These are phyloP conservation scores for Earliella scabrosa DNA, from an alignment of 1,284 basidiomycete genomes.

Conservation along the genomic window DNA sequence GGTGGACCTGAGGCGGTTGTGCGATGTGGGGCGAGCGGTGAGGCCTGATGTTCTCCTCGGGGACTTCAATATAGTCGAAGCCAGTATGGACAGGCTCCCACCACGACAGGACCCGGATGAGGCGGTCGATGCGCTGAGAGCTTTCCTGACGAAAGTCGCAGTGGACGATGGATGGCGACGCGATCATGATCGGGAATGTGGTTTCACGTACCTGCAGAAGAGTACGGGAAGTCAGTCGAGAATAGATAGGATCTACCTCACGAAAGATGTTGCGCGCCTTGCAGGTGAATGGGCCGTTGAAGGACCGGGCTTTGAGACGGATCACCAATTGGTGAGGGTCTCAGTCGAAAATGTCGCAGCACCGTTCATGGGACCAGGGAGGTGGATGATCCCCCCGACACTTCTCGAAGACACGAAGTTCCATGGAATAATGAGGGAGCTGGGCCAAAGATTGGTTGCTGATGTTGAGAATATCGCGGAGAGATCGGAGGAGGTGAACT, in stretches of 20 bases:
- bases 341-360: not conserved
- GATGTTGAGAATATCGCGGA: not conserved
- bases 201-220: slow-evolving; percentile 32
- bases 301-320: not conserved
- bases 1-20: not conserved
- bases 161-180: not conserved
- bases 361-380: not conserved
- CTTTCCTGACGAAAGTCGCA: not conserved
- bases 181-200: too few relatives aligned
- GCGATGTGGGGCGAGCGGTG: too few relatives aligned
- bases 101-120: not conserved
- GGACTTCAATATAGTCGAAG: slow-evolving; percentile 48
- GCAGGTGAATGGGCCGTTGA: not conserved
- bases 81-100: slow-evolving; percentile 40
- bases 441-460: not conserved
- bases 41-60: not conserved
- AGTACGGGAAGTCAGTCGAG: slow-evolving; percentile 26
- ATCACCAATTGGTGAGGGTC: not conserved
- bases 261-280: not conserved
- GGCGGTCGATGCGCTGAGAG: not conserved
- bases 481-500: not conserved
- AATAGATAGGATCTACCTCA: slow-evolving; percentile 42
- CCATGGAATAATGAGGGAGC: not conserved
- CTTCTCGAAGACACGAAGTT: not conserved
- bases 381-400: not conserved